These are phyloP conservation scores for Talaromyces sp. DNA, from an alignment of 2,329 filamentous ascomycete genomes.

Conservation along the genomic window DNA sequence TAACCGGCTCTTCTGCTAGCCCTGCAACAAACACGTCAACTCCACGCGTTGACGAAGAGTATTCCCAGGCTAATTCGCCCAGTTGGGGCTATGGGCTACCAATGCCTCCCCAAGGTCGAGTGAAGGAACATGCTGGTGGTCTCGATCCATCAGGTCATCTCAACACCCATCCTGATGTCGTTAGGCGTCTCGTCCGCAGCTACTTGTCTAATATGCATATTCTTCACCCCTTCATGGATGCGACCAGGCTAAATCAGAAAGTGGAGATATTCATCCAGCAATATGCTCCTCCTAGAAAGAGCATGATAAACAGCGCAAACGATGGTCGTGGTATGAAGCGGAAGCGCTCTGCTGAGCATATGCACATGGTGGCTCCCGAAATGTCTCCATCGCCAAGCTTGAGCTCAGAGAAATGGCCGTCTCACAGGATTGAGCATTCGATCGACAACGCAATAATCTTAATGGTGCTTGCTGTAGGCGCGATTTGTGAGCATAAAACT, in stretches of 20 bases:
- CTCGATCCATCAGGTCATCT: slow-evolving; percentile 51
- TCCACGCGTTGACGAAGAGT: slow-evolving; percentile 27
- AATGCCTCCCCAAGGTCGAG: slow-evolving; percentile 27
- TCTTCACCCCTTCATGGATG: slow-evolving; percentile 63
- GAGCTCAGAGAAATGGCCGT: slow-evolving; percentile 17
- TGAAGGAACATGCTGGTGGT: slow-evolving; percentile 43
- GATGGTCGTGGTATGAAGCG: slow-evolving; percentile 33
- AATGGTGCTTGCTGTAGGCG: slow-evolving; percentile 79
- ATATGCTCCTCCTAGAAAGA: slow-evolving; percentile 40
- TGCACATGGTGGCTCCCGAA: slow-evolving; percentile 27
- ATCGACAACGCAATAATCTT: slow-evolving; percentile 79
- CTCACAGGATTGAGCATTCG: slow-evolving; percentile 51
- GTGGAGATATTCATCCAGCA: slow-evolving; percentile 50
- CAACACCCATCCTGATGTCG: slow-evolving; percentile 51
- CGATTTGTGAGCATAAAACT: slow-evolving; percentile 62
- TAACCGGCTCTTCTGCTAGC: slow-evolving; percentile 33
- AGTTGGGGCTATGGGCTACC: slow-evolving; percentile 53
- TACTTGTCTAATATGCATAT: slow-evolving; percentile 61
- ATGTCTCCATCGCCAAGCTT: slow-evolving; percentile 23
- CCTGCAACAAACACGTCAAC: slow-evolving; percentile 30
- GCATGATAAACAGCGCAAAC: slow-evolving; percentile 18
- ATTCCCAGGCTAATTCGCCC: slow-evolving; percentile 39
- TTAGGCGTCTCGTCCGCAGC: slow-evolving; percentile 51
- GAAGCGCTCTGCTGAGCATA: slow-evolving; percentile 36
- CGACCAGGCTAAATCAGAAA: slow-evolving; percentile 50